Percentiles rank a stretch among this genome's conserved stretches.
These are phyloP conservation scores for Neospora caninum DNA, from an alignment of 169 alveolate genomes.

Conservation along the genomic window DNA sequence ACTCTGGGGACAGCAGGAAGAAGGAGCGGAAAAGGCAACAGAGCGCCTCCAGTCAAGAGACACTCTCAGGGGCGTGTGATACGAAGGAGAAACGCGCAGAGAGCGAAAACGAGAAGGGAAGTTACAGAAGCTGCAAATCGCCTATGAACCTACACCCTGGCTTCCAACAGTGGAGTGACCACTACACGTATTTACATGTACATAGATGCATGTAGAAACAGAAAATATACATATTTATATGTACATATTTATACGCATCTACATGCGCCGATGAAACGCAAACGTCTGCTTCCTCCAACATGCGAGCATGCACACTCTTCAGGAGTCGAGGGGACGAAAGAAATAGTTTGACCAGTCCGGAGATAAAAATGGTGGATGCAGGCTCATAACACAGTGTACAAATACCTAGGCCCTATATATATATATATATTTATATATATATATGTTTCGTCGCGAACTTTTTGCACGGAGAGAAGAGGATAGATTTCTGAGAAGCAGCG, in stretches of 20 bases:
- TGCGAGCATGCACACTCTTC: neutral
- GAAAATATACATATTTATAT: neutral
- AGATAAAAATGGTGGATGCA: neutral
- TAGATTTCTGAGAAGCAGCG: neutral
- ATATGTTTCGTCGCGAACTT: neutral
- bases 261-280: neutral
- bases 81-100: too few species aligned
- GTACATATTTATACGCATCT: neutral
- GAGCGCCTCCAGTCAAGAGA: too few species aligned
- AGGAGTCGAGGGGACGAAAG: too few species aligned
- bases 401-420: neutral
- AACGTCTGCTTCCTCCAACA: neutral
- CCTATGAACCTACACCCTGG: too few species aligned
- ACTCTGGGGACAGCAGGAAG: slow-evolving; percentile 32
- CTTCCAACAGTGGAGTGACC: too few species aligned
- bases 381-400: neutral
- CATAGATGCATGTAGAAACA: neutral
- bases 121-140: too few species aligned
- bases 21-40: too few species aligned
- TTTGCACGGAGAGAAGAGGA: too few species aligned
- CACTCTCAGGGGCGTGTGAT: too few species aligned
- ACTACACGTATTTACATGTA: neutral
- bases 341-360: neutral
- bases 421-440: neutral
- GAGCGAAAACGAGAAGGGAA: too few species aligned